phyloP scores from a whole-genome alignment of 441 rosid species.

The Adansonia gregorii region DNA sequence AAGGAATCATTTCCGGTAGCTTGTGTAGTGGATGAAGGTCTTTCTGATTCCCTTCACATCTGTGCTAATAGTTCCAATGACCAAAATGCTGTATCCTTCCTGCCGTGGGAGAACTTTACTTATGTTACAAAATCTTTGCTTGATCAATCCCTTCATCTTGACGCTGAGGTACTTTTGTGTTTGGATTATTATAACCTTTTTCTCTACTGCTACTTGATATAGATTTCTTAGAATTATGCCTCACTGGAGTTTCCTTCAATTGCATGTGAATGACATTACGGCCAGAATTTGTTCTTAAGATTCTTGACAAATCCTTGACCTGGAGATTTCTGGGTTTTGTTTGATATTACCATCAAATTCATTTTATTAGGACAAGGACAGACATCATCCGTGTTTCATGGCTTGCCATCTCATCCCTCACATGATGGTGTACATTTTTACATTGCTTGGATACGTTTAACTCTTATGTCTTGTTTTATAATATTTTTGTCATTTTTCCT shows the following conservation, averaged over 20 bases:
- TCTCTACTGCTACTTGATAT: background rate
- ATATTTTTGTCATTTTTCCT: background rate
- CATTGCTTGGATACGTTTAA: constrained; percentile 48
- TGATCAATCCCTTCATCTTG: constrained; percentile 52
- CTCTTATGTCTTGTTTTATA: constrained; percentile 14
- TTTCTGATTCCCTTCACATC: constrained; percentile 44
- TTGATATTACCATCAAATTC: constrained; percentile 8
- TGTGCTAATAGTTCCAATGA: constrained; percentile 35
- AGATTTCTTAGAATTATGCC: background rate
- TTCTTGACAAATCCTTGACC: constrained; percentile 2
- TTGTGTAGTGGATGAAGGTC: constrained; percentile 75
- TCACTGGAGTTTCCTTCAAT: background rate
- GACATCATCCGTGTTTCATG: background rate
- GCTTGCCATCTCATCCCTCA: background rate
- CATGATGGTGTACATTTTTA: background rate
- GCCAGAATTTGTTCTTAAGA: constrained; percentile 5
- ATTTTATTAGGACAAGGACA: background rate
- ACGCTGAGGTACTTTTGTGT: constrained; percentile 58
- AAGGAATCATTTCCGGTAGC: constrained; percentile 70
- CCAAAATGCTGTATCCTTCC: constrained; percentile 40
- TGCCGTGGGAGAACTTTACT: constrained; percentile 85
- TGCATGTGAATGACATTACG: background rate
- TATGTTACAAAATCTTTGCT: constrained; percentile 68
- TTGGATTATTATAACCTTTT: constrained; percentile 5
- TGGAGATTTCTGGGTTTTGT: constrained; percentile 6